A percentile compares a stretch with the other conserved stretches of the same genome.
Evolutionary conservation across 1,284 basidiomycete species (phyloP).

Genomic region (Flammula alnicola): DNA sequence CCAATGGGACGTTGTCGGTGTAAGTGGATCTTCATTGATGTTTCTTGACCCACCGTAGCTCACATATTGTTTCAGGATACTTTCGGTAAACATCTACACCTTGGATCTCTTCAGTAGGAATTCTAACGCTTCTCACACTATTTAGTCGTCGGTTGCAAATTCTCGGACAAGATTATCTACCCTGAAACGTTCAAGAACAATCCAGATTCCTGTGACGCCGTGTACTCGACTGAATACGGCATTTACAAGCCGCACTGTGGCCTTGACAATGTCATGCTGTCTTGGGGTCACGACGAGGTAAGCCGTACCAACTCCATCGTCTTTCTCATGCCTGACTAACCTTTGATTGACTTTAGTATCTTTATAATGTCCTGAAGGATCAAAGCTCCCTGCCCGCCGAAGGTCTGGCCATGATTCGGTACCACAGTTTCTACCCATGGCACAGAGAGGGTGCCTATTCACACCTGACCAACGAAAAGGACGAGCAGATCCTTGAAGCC

Average conservation of each 20-base stretch:
- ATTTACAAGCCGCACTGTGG: slow-evolving; percentile 88
- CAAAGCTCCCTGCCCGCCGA: slow-evolving; percentile 83
- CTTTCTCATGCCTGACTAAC: slow-evolving; percentile 19
- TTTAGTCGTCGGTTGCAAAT: slow-evolving; percentile 80
- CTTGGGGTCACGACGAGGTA: slow-evolving; percentile 91
- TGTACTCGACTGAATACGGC: slow-evolving; percentile 82
- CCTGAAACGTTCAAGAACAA: slow-evolving; percentile 84
- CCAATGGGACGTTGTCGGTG: slow-evolving; percentile 92
- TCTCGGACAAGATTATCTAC: slow-evolving; percentile 85
- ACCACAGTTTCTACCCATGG: slow-evolving; percentile 97
- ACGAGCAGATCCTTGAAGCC: slow-evolving; percentile 63
- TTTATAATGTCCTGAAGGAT: slow-evolving; percentile 78
- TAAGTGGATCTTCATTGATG: slow-evolving; percentile 44
- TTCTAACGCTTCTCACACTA: slow-evolving; percentile 11
- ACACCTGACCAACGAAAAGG: slow-evolving; percentile 77
- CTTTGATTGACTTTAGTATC: slow-evolving; percentile 52
- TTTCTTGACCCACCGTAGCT: slow-evolving; percentile 16
- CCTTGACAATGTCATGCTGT: slow-evolving; percentile 89
- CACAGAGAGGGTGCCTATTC: slow-evolving; percentile 84
- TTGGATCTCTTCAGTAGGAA: neutral
- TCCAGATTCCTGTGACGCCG: slow-evolving; percentile 72
- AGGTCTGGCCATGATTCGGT: slow-evolving; percentile 90
- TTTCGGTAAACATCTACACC: slow-evolving; percentile 46
- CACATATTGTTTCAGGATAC: slow-evolving; percentile 61
- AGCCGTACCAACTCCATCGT: slow-evolving; percentile 22